Evolutionary conservation across 2,329 filamentous ascomycete species (phyloP).

Genomic region (Xylaria sp.): DNA sequence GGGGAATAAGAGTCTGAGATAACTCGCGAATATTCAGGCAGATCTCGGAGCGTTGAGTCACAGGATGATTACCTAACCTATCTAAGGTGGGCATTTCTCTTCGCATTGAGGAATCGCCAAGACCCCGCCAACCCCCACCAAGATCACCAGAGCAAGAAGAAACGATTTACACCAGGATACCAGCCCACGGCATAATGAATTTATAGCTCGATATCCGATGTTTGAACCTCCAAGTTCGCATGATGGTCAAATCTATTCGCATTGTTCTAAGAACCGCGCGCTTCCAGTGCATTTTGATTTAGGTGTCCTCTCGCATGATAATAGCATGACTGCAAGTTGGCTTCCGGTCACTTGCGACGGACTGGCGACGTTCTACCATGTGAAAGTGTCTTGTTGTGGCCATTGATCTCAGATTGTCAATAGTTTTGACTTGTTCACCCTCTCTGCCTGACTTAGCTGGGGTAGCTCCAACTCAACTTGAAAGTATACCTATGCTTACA

Average conservation of each 20-base stretch:
- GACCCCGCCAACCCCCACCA: slow-evolving; percentile 8
- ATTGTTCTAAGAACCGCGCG: too few species aligned
- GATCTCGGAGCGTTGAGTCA: background rate
- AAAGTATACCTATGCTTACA: slow-evolving; percentile 5
- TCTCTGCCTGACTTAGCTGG: too few species aligned
- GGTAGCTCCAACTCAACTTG: background rate
- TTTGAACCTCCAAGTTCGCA: too few species aligned
- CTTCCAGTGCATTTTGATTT: too few species aligned
- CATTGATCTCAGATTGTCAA: slow-evolving; percentile 4
- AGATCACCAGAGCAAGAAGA: background rate
- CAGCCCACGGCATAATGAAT: too few species aligned
- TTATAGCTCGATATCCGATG: too few species aligned
- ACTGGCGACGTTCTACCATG: background rate
- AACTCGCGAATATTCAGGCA: background rate
- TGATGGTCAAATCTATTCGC: too few species aligned
- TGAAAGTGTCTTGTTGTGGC: background rate
- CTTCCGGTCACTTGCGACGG: background rate
- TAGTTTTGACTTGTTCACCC: too few species aligned
- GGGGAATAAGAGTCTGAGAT: background rate
- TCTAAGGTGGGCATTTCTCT: background rate
- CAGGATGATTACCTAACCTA: background rate
- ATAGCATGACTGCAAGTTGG: background rate
- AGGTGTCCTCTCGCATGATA: slow-evolving; percentile 15
- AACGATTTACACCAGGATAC: background rate
- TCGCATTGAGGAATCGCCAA: background rate